Base-by-base conservation (phyloP, 2,329 filamentous ascomycete genomes). In the Trematosphaeria pertusa region DNA sequence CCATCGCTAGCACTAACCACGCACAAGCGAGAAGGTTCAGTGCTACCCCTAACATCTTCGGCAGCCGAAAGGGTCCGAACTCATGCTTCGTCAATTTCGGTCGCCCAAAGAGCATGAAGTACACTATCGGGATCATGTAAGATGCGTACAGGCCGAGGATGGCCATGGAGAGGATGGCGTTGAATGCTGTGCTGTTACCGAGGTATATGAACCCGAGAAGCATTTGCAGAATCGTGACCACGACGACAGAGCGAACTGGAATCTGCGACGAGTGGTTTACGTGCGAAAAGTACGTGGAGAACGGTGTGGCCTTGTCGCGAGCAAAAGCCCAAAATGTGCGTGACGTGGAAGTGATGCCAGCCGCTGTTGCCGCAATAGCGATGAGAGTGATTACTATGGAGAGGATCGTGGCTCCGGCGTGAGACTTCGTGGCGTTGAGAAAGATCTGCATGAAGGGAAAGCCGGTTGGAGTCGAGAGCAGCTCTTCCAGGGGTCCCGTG, bases 371-470 rank as follows among this genome's bases (percentile, higher is more conserved):
- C 11, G 50, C 46, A n/a, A 56, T 46, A 11, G 56, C 56, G 20
- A 54, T 55, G n/a, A 56, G 18, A 2, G 37, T 42, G 10, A 52
- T 42, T 5, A 56, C 11, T 1, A 53, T 21, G n/a, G 50, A 69
- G 63, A 82, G 74, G 10, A 74, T 67, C 10, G 74, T 76, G 3
- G 78, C 74, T 1, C 74, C 74, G 3, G 40, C 48, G 4, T 9
- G 15, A 12, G 62, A 65, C 9, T 35, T 33, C 9, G 58, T 61
- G 1, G 58, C 56, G 21, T 60, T 41, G 12, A 50, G 40, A 47
- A 82, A 79, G 37, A 79, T 74, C 43, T 80, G 73, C 48, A 83
- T 78, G 52, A 81, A 79, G 0, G 56, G 58, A 24, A 54, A 50
- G 7, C 76, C 76, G 0, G 72, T 76, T 0, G 70, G 65, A 0